Evolutionary conservation across 2,329 filamentous ascomycete species (phyloP).

Genomic region (Emmonsia crescens): DNA sequence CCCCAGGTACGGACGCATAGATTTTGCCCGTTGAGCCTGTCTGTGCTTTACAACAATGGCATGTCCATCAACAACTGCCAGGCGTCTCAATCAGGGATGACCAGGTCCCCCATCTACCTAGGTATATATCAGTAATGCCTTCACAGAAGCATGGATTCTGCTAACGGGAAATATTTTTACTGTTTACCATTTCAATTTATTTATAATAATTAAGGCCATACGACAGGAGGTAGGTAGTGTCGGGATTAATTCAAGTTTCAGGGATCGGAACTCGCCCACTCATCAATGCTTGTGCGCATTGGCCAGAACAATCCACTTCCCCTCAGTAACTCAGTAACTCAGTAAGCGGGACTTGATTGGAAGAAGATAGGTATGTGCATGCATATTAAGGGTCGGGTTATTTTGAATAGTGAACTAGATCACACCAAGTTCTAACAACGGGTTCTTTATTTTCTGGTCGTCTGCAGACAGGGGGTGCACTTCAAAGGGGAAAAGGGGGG

Average conservation of each 20-base stretch:
- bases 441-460: not conserved
- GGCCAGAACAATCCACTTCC: not conserved
- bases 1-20: not conserved
- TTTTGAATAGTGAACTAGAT: not conserved
- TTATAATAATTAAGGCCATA: not conserved
- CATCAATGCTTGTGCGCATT: not conserved
- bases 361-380: not conserved
- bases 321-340: not conserved
- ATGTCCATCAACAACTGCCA: not conserved
- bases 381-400: not conserved
- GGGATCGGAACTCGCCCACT: not conserved
- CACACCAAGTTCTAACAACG: not conserved
- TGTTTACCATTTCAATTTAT: not conserved
- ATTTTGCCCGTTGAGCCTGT: too few relatives aligned
- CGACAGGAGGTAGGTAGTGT: not conserved
- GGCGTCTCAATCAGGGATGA: too few relatives aligned
- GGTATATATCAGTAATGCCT: too few relatives aligned
- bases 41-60: too few relatives aligned
- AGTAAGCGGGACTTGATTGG: not conserved
- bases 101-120: too few relatives aligned
- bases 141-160: too few relatives aligned
- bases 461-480: not conserved
- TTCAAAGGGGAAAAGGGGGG: not conserved
- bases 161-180: too few relatives aligned
- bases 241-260: not conserved